phyloP scores from a whole-genome alignment of 1,284 basidiomycete genomes.

The Sporisorium scitamineum region DNA sequence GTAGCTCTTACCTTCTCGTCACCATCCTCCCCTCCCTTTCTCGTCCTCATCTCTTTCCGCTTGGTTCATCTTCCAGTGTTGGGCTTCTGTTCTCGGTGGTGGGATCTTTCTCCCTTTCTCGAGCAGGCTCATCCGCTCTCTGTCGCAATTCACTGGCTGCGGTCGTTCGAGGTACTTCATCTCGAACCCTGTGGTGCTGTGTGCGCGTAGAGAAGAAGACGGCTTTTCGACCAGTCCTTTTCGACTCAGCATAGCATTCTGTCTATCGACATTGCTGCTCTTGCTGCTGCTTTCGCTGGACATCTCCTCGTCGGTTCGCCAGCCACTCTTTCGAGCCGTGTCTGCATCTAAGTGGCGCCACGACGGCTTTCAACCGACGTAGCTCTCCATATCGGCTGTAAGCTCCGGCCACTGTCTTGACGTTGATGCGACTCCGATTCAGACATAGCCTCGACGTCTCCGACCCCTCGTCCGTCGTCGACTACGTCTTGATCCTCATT shows the following conservation, averaged over 20 bases:
- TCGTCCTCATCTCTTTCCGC: conserved; percentile 1
- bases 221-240: conserved; percentile 12
- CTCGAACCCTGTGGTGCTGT: conserved; percentile 17
- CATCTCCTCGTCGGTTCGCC: conserved; percentile 21
- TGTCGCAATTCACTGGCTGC: conserved; percentile 10
- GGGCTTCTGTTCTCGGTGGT: conserved; percentile 25
- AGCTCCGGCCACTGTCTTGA: neutral
- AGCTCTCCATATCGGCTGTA: neutral
- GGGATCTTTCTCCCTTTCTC: conserved; percentile 32
- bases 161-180: conserved; percentile 14
- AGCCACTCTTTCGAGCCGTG: neutral
- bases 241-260: conserved; percentile 8
- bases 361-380: too few relatives aligned
- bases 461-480: neutral
- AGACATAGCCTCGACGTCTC: neutral
- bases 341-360: too few relatives aligned
- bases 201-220: conserved; percentile 26
- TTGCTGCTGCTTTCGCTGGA: neutral
- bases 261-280: conserved; percentile 9
- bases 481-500: neutral
- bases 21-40: conserved; percentile 30
- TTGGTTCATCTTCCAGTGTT: conserved; percentile 42
- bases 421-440: conserved; percentile 3
- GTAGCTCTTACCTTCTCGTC: conserved; percentile 34
- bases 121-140: conserved; percentile 46